Evolutionary conservation across 2,329 filamentous ascomycete genomes (phyloP).

Genomic region (Epichloe sp.): DNA sequence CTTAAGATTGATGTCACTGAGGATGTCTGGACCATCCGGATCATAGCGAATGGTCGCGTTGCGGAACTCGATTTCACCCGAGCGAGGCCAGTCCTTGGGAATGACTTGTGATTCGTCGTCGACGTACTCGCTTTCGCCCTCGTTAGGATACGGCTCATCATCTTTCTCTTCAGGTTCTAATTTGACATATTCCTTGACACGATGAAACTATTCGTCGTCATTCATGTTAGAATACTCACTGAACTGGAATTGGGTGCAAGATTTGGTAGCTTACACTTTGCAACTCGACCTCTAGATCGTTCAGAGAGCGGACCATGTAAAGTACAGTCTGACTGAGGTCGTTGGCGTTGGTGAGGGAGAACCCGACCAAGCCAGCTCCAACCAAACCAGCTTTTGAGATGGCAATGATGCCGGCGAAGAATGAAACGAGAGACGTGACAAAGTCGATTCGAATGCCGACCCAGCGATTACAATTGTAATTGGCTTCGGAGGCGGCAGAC

Average conservation of each 20-base stretch:
- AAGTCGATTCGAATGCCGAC: slow-evolving; percentile 41
- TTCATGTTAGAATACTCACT: too few relatives aligned
- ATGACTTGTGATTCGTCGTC: slow-evolving; percentile 25
- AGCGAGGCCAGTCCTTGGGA: slow-evolving; percentile 31
- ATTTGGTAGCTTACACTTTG: slow-evolving; percentile 27
- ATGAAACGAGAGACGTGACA: slow-evolving; percentile 37
- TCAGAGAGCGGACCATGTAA: slow-evolving; percentile 37
- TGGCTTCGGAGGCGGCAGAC: slow-evolving; percentile 33
- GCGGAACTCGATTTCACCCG: slow-evolving; percentile 37
- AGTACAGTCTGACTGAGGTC: slow-evolving; percentile 39
- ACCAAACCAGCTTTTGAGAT: slow-evolving; percentile 32
- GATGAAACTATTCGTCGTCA: slow-evolving; percentile 25
- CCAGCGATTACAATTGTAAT: slow-evolving; percentile 45
- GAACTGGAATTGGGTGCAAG: too few relatives aligned
- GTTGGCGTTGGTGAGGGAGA: slow-evolving; percentile 45
- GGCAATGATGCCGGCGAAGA: slow-evolving; percentile 39
- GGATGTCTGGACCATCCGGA: slow-evolving; percentile 31
- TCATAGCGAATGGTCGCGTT: slow-evolving; percentile 37
- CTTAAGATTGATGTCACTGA: slow-evolving; percentile 36
- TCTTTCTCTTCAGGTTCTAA: slow-evolving; percentile 31
- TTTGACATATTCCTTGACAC: slow-evolving; percentile 35
- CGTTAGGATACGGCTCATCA: slow-evolving; percentile 25
- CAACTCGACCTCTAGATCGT: slow-evolving; percentile 43
- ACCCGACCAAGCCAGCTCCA: slow-evolving; percentile 39
- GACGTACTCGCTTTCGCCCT: slow-evolving; percentile 25